Percentiles rank a stretch among this genome's conserved stretches.
These are phyloP conservation scores for Paraglomus occultum DNA, from an alignment of 192 early-diverging fungal genomes.

Conservation along the genomic window DNA sequence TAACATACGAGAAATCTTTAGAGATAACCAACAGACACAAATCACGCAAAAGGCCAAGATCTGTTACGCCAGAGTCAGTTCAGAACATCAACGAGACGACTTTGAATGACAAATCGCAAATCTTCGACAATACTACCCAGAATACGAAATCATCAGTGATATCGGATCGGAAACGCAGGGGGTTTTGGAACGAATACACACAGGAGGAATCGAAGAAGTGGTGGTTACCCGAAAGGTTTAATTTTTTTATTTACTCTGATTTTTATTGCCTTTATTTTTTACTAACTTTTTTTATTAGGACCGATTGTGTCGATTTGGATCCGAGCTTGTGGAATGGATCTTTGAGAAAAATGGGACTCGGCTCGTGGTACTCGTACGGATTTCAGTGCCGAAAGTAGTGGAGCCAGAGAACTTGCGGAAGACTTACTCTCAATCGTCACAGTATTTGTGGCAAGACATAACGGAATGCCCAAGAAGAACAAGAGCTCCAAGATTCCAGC, in stretches of 20 bases:
- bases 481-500: no score
- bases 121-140: slow-evolving; percentile 14
- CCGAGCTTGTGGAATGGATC: slow-evolving; percentile 15
- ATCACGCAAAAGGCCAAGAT: no score
- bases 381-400: neutral
- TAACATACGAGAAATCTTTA: no score
- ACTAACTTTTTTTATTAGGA: slow-evolving; percentile 1
- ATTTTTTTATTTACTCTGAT: no score
- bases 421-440: slow-evolving; percentile 14
- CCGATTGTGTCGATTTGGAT: neutral
- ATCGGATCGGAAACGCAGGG: neutral
- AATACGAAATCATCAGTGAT: slow-evolving; percentile 12
- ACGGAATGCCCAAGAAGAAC: slow-evolving; percentile 2
- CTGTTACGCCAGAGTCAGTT: no score
- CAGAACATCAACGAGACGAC: slow-evolving; percentile 15
- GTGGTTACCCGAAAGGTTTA: no score
- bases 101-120: slow-evolving; percentile 15
- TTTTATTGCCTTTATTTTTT: no score
- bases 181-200: slow-evolving; percentile 8
- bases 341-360: slow-evolving; percentile 1
- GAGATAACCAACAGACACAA: no score
- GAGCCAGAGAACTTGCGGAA: slow-evolving; percentile 3
- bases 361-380: slow-evolving; percentile 16
- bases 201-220: neutral
- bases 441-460: slow-evolving; percentile 16